Base-by-base conservation (phyloP, 768 basidiomycete genomes). In the Boletus sensibilis region DNA sequence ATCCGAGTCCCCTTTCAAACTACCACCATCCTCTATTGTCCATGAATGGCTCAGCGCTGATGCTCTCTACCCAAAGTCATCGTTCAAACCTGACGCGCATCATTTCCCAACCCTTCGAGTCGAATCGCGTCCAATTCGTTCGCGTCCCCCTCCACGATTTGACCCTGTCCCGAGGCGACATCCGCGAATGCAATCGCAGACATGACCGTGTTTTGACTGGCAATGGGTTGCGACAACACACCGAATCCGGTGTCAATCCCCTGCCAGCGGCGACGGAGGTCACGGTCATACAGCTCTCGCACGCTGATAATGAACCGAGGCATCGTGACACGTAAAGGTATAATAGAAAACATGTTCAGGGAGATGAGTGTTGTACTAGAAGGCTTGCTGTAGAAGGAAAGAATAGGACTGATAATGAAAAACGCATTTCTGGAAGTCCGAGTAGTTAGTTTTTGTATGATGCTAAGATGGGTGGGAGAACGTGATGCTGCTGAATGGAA, bases 201-300 rank as follows among this genome's bases (percentile, higher is more conserved):
- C 27, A 6, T 1, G 1, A 9, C 16, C 2, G 2, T 9, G 4
- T 12, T 20, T 33, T 25, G 18, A 16, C 27, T 20, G 10, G 27
- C 1, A 27, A 5, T 1, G 18, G 34, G 38, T 21, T 40, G 46
- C 10, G 46, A 49, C 14, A 9, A n/a, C 1, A 40, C 16, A 2
- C 57, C 47, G 35, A 55, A 59, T 43, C 56, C 56, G 7, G 34
- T 31, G 27, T 58, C 59, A 3, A 47, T 47, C n/a, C 39, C 44
- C 3, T 44, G 47, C 11, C 35, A 18, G 9, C 23, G 14, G 18
- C 25, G 21, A 20, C 10, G 18, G 3, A 20, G 10, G 12, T 25
- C 44, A 1, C 9, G 20, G 5, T 48, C 25, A 27, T 20, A 44
- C 16, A 49, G 12, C n/a, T 48, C 47, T n/a, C 46, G 56, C 5